Percentiles rank a stretch among this genome's conserved stretches.
phyloP scores from a whole-genome alignment of 2,329 filamentous ascomycete genomes.

The Aspergillus oerlinghausenensis region DNA sequence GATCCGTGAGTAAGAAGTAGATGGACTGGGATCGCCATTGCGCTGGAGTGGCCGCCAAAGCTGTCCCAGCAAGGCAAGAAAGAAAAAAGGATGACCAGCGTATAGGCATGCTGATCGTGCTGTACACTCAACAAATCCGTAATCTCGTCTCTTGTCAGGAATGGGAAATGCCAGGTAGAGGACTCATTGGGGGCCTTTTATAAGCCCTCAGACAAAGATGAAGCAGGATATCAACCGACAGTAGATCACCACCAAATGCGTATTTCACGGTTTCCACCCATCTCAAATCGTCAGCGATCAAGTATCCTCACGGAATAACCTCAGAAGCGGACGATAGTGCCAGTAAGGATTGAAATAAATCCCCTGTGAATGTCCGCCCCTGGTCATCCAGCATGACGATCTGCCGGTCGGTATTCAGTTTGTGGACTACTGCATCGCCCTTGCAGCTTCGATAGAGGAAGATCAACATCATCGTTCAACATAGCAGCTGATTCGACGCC shows the following conservation, averaged over 20 bases:
- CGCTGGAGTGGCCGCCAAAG: constrained; percentile 28
- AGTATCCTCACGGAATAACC: not conserved
- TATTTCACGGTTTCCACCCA: not conserved
- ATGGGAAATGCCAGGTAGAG: not conserved
- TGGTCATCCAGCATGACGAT: not conserved
- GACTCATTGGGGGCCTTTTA: not conserved
- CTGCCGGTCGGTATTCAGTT: not conserved
- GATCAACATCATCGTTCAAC: not conserved
- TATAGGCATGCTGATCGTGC: constrained; percentile 15
- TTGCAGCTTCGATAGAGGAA: not conserved
- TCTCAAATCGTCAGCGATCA: not conserved
- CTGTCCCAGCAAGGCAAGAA: constrained; percentile 16
- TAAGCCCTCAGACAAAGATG: not conserved
- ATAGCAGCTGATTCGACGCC: not conserved
- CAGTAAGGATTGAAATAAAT: constrained; percentile 5
- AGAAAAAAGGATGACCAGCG: constrained; percentile 14
- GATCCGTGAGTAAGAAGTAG: constrained; percentile 45
- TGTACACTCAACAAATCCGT: not conserved
- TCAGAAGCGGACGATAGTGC: not conserved
- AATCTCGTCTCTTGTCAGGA: not conserved
- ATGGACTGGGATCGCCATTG: constrained; percentile 42
- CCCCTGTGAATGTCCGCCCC: constrained; percentile 8
- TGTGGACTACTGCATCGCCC: not conserved
- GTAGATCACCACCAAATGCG: not conserved
- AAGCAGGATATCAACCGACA: not conserved